Base-by-base conservation (phyloP, 2,329 filamentous ascomycete species). In the Aaosphaeria arxii region DNA sequence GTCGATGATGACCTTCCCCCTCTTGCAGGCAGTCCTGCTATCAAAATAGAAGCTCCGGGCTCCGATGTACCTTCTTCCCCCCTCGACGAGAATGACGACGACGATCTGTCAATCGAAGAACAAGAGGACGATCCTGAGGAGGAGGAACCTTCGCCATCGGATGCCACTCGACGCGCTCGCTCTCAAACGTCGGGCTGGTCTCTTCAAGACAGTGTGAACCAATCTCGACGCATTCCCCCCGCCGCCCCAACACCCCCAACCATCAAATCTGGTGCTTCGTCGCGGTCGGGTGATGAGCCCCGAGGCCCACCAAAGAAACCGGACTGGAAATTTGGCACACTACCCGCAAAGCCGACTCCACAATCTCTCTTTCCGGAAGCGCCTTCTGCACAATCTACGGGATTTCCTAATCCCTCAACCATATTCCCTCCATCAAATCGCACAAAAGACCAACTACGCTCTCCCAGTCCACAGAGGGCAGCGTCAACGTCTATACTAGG, bases 391-490 rank as follows among this genome's bases (percentile, higher is more conserved):
- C 47, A 51, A 7, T 30, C 71, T 24, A 64, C 64, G 30, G 69
- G 69, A 7, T 56, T 71, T 17, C 66, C 71, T 5, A 67, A 65
- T 24, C 33, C 50, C 78, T 78, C 11, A 74, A 79, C 48, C 74
- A 78, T 78, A 28, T 80, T 88, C 47, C 73, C 81, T 7, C 81
- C 79, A 32, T 74, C 80, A 33, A 51, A 28, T 76, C 52, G 60
- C 46, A 43, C 49, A 68, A 66, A 66, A 47, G 73, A 75, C n/a
- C 85, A 81, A 54, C 85, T 87, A 42, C 82, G 86, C 33, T 89
- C 87, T 7, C 87, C 88, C 1, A 91, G 87, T 54, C 87, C 88
- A 1, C 72, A 88, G 29, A 82, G 86, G 32, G 74, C 77, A n/a
- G 63, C 68, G 45, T 77, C 81, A 38, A 70, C 83, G 30, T 81